A percentile compares a stretch with the other conserved stretches of the same genome.
Conservation (phyloP, 1,139 yeast genomes). For the Wickerhamomyces sp. region DNA sequence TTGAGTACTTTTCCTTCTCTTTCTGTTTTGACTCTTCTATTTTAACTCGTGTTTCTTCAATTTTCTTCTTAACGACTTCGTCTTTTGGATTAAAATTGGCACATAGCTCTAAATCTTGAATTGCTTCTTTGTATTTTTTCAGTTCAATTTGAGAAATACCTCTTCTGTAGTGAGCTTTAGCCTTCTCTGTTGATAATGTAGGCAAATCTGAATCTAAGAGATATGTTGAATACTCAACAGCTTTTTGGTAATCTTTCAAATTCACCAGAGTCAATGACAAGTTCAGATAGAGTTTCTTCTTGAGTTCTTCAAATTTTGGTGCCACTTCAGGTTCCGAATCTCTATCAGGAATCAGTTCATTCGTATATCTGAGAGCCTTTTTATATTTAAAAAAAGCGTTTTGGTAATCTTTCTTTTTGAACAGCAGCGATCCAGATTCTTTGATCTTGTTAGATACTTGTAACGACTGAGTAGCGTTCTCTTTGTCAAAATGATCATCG, state of each 20-base stretch:
- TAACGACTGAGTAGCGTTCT: conserved; percentile 49
- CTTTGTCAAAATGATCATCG: conserved; percentile 49
- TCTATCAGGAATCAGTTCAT: conserved; percentile 67
- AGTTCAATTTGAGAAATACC: conserved; percentile 45
- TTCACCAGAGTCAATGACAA: conserved; percentile 50
- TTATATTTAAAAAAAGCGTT: conserved; percentile 57
- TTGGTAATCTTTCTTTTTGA: conserved; percentile 45
- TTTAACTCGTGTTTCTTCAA: conserved; percentile 35
- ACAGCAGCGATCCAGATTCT: conserved; percentile 58
- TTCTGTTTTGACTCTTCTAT: conserved; percentile 40
- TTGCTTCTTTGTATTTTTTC: conserved; percentile 47
- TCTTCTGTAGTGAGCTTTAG: conserved; percentile 60
- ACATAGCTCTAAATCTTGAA: conserved; percentile 43
- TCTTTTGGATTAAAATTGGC: conserved; percentile 44
- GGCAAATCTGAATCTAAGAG: conserved; percentile 45
- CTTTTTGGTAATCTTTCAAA: conserved; percentile 38
- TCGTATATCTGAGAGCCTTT: conserved; percentile 61
- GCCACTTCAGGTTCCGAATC: conserved; percentile 57
- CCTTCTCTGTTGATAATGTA: conserved; percentile 40
- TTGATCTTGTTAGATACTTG: conserved; percentile 52
- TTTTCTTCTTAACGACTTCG: conserved; percentile 41
- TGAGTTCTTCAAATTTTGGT: conserved; percentile 46
- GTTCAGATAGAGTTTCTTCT: conserved; percentile 59
- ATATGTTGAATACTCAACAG: conserved; percentile 50
- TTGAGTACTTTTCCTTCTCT: conserved; percentile 52